phyloP scores from a whole-genome alignment of 176 grass and related monocot genomes.

The Stipa capillata region DNA sequence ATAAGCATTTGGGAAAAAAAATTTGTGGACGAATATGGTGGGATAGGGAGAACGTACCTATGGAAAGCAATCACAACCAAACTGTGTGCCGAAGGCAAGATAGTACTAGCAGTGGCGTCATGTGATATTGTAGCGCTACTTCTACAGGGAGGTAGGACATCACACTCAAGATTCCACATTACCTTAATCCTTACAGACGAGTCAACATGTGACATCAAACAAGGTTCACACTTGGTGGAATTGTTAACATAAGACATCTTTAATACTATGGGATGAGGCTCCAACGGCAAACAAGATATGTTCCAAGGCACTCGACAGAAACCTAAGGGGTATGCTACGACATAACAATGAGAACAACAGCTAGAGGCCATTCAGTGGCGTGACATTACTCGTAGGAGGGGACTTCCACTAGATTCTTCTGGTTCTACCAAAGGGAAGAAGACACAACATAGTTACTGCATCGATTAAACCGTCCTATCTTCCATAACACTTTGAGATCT shows the following conservation, averaged over 20 bases:
- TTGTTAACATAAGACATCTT: too few species aligned
- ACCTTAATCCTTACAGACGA: too few species aligned
- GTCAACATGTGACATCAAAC: too few species aligned
- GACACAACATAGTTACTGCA: not conserved
- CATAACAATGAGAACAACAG: too few species aligned
- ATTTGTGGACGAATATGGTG: too few species aligned
- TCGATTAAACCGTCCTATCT: not conserved
- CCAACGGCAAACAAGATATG: too few species aligned
- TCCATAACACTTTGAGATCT: not conserved
- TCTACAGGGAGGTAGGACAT: not conserved
- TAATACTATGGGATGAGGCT: too few species aligned
- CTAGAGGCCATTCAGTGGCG: not conserved
- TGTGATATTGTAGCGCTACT: not conserved
- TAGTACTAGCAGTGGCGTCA: not conserved
- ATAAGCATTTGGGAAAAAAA: too few species aligned
- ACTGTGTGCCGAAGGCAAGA: not conserved
- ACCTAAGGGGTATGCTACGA: not conserved
- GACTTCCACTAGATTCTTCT: not conserved
- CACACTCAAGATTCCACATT: too few species aligned
- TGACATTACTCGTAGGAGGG: not conserved
- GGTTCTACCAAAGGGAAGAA: not conserved
- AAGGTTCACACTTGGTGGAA: too few species aligned
- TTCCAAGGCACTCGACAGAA: not conserved
- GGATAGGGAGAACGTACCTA: not conserved
- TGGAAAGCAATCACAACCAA: not conserved